Base-by-base conservation (phyloP, 805 yeast species). In the Starmera quercuum region DNA sequence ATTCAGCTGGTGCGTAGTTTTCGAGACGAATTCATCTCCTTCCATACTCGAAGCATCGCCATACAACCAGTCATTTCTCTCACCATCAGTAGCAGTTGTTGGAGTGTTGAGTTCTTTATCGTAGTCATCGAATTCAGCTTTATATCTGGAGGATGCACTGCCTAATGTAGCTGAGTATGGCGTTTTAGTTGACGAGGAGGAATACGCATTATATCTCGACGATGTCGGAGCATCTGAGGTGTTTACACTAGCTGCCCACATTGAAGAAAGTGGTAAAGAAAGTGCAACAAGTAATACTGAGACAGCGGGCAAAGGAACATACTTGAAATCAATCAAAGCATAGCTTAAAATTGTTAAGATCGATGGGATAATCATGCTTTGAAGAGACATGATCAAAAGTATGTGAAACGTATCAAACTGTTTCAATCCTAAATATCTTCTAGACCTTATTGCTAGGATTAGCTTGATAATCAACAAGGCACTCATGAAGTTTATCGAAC, bases 351-450 rank as follows among this genome's bases (percentile, higher is more conserved):
- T 66, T 21, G 81, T 72, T 32, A 90, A 46, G 9, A 78, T 56
- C 0, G 92, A 73, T 3, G 97, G 97, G 14, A 85, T 60, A 8
- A 87, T 54, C 68, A 88, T 71, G 0, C 95, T 78, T 56, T 92
- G 97, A 11, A 75, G 59, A 1, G 85, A 63, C 90, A 84, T 84
- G 35, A 88, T 80, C 38, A 85, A 59, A 29, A 92, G 58, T 23
- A 87, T 75, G 53, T 86, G 95, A 53, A 83, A 74, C 18, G 83
- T 76, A 41, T 81, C 88, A 49, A 88, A 85, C 52, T 85, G 95
- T 49, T 69, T 75, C 38, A 86, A 62, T 0, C 98, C 98, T 32
- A 88, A 54, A 40, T 62, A 72, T 34, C 86, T 67, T 55, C 98
- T 72, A 5, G 85, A 70, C 37, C 76, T 67, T 18, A 85, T 71